A percentile compares a stretch with the other conserved stretches of the same genome.
phyloP scores from a whole-genome alignment of 1,139 yeast species.

The Blastobotrys buckinghamii region DNA sequence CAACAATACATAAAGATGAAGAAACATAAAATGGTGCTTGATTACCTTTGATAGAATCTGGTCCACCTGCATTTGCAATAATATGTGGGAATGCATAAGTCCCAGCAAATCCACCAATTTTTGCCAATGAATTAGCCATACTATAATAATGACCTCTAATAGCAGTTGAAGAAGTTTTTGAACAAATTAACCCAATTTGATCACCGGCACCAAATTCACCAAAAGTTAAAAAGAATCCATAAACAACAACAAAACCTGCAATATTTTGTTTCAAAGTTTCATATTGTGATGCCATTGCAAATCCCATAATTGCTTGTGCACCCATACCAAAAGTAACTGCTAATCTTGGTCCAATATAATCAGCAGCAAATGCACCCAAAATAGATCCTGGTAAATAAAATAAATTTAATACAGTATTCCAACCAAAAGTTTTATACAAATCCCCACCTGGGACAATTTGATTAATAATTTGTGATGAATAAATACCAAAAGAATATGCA shows the following conservation, averaged over 20 bases:
- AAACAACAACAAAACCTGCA: slow-evolving; percentile 76
- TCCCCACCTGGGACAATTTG: slow-evolving; percentile 55
- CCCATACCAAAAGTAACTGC: slow-evolving; percentile 65
- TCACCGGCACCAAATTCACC: slow-evolving; percentile 97
- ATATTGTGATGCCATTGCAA: slow-evolving; percentile 73
- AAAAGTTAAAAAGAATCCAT: slow-evolving; percentile 76
- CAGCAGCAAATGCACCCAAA: slow-evolving; percentile 76
- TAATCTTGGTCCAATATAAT: slow-evolving; percentile 81
- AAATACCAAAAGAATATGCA: slow-evolving; percentile 80
- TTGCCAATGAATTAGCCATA: slow-evolving; percentile 85
- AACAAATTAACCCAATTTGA: slow-evolving; percentile 79
- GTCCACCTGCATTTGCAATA: slow-evolving; percentile 44
- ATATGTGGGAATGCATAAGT: slow-evolving; percentile 79
- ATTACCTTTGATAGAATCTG: slow-evolving; percentile 43
- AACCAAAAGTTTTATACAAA: slow-evolving; percentile 74
- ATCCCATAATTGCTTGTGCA: slow-evolving; percentile 76
- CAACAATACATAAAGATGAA: slow-evolving; percentile 65
- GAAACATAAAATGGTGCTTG: slow-evolving; percentile 82
- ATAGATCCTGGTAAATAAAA: slow-evolving; percentile 89
- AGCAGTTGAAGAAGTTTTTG: slow-evolving; percentile 82
- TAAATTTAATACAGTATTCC: slow-evolving; percentile 84
- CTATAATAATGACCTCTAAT: slow-evolving; percentile 90
- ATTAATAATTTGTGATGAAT: slow-evolving; percentile 61
- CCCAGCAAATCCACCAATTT: slow-evolving; percentile 89
- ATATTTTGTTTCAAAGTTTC: slow-evolving; percentile 50